Evolutionary conservation across 1,284 basidiomycete species (phyloP), one percentile per base, ranked within the genome.

Genomic region (Porodaedalea pini): DNA sequence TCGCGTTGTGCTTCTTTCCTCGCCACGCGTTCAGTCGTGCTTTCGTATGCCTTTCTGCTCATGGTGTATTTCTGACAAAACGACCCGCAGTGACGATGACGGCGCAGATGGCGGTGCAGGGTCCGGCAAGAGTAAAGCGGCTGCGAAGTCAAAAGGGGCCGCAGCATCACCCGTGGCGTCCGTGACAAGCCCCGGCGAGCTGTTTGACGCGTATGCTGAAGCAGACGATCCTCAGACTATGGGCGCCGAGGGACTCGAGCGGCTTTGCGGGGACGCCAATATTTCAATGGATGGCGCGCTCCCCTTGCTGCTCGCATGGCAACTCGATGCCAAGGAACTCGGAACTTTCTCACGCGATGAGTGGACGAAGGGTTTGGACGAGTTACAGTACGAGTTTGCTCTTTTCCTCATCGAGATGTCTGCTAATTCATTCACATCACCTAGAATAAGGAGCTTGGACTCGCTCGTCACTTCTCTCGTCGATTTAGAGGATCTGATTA

Each of bases 271-370:
- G 21, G 86, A 89, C 62, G 78, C 82, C 8, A 71, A 79, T 11
- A 79, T 90, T 49, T 73, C 86, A 0, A 70, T 91, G 67, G 89
- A 90, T 25, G 86, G 88, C 31, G 74, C 83, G 7, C 70, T 81
- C 57, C 86, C 88, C 17, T 73, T 91, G 41, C 73, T 91, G 25
- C 71, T 90, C 4, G 80, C 86, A 15, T 91, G 89, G 89, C 82
- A 86, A 63, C 69, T 88, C 54, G 74, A 78, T 50, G 78, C 85
- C 6, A 74, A 76, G 60, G 86, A 90, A 65, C 83, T 91, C 80
- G 86, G 76, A 19, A 87, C 82, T 63, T 74, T 91, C 51, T 78
- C 77, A 47, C 77, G 76, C 68, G 74, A 77, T 6, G 86, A 88
- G 65, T 91, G 89, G 88, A 69, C 73, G n/a, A 75, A 74, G 58